Conservation (phyloP, 2,329 filamentous ascomycete species). For the Sporothrix dimorphospora region DNA sequence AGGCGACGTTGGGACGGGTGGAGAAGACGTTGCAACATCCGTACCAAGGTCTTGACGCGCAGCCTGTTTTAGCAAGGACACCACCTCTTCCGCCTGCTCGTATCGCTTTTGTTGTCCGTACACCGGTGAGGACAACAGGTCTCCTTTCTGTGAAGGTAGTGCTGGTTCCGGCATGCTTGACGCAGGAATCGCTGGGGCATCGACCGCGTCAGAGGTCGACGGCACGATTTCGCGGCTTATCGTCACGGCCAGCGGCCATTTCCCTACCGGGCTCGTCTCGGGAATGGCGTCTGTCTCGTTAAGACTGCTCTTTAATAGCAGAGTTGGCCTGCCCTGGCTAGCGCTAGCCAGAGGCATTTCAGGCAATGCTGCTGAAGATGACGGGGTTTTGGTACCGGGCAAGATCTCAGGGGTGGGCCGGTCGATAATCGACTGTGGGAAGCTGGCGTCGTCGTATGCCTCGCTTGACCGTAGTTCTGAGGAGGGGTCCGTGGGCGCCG, state of each 20-base stretch:
- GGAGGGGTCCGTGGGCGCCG: too few relatives aligned
- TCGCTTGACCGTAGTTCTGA: slow-evolving; percentile 2
- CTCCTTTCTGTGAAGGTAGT: background rate
- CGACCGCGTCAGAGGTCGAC: slow-evolving; percentile 10
- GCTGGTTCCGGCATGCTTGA: background rate
- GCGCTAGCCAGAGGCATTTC: background rate
- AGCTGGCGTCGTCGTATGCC: slow-evolving; percentile 23
- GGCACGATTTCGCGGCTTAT: background rate
- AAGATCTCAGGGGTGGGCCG: background rate
- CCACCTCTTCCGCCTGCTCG: background rate
- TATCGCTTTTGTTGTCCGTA: background rate
- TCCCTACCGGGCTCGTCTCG: slow-evolving; percentile 34
- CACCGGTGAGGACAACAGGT: background rate
- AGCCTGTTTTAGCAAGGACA: background rate
- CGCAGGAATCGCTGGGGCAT: background rate
- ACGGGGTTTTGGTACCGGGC: slow-evolving; percentile 25
- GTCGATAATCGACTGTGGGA: slow-evolving; percentile 30
- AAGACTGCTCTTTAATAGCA: slow-evolving; percentile 24
- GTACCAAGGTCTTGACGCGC: background rate
- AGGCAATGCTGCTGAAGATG: slow-evolving; percentile 25
- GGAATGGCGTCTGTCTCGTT: slow-evolving; percentile 34
- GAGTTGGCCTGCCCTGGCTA: background rate
- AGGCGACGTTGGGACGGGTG: slow-evolving; percentile 9
- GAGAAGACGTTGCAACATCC: slow-evolving; percentile 19
- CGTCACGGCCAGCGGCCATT: background rate